phyloP scores from a whole-genome alignment of 2,329 filamentous ascomycete species.

The Phialocephala subalpina region DNA sequence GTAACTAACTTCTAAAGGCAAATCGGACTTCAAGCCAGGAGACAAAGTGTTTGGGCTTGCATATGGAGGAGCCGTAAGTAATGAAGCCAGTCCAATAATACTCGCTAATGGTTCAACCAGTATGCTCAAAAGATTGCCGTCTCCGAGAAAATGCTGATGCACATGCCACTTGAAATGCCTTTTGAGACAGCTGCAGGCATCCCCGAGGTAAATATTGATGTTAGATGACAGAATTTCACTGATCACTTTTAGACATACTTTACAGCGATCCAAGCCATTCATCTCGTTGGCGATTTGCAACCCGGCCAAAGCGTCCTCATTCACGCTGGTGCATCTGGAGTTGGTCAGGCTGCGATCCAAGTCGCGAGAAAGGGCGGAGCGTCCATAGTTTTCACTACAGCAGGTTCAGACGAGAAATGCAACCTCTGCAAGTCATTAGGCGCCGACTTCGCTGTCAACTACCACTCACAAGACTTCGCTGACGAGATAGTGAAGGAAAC shows the following conservation, averaged over 20 bases:
- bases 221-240: background rate
- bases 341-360: conserved; percentile 5
- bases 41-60: conserved; percentile 9
- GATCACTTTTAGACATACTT: conserved; percentile 1
- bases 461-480: conserved; percentile 1
- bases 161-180: background rate
- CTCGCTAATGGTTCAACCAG: background rate
- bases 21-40: background rate
- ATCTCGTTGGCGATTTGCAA: conserved; percentile 7
- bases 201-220: background rate
- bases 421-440: background rate
- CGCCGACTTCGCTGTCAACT: background rate
- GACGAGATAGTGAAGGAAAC: background rate
- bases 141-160: conserved; percentile 4
- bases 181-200: conserved; percentile 6
- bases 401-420: conserved; percentile 4
- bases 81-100: background rate
- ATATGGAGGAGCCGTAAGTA: conserved; percentile 7
- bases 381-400: conserved; percentile 1
- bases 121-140: conserved; percentile 7
- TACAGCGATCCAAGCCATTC: conserved; percentile 3
- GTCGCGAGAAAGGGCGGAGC: background rate
- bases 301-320: conserved; percentile 6
- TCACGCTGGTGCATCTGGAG: conserved; percentile 5
- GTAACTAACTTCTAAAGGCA: background rate